Evolutionary conservation across 352 stramenopile genomes (phyloP).

Genomic region (Globisporangium iwayamae): DNA sequence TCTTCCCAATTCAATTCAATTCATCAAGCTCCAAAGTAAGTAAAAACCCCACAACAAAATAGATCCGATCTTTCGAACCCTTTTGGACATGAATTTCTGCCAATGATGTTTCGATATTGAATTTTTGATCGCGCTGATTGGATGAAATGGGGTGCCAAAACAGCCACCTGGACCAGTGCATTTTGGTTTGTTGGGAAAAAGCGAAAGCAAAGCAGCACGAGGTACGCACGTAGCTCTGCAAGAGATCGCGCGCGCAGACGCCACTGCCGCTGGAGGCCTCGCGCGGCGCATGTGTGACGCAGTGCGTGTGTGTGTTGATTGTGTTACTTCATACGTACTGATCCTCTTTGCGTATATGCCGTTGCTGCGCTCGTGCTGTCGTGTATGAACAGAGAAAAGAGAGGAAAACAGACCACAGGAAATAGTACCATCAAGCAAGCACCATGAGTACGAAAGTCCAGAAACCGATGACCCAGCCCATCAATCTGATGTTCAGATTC

Average conservation of each 20-base stretch:
- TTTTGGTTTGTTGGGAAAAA: slow-evolving; percentile 7
- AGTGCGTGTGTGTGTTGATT: background rate
- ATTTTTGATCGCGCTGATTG: background rate
- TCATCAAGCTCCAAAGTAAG: background rate
- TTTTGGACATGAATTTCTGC: background rate
- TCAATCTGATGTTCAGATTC: slow-evolving; percentile 99
- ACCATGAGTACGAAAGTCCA: slow-evolving; percentile 94
- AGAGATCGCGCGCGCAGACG: slow-evolving; percentile 1
- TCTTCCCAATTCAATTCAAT: slow-evolving; percentile 6
- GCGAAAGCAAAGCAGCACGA: slow-evolving; percentile 12
- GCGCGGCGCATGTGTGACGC: background rate
- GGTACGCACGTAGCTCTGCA: background rate
- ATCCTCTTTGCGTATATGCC: background rate
- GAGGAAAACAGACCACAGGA: slow-evolving; percentile 1
- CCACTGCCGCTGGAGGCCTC: background rate
- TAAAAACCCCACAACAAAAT: slow-evolving; percentile 8
- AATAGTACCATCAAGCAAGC: slow-evolving; percentile 11
- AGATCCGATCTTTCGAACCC: slow-evolving; percentile 6
- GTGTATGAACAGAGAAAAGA: background rate
- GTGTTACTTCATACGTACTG: background rate
- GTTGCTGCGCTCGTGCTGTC: background rate
- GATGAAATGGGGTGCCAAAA: slow-evolving; percentile 1
- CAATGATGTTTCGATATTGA: background rate
- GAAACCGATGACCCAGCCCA: slow-evolving; percentile 99
- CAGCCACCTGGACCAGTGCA: slow-evolving; percentile 14